Percentiles rank a stretch among this genome's conserved stretches.
phyloP scores from a whole-genome alignment of 2,329 filamentous ascomycete species.

The Dothistroma septosporum region DNA sequence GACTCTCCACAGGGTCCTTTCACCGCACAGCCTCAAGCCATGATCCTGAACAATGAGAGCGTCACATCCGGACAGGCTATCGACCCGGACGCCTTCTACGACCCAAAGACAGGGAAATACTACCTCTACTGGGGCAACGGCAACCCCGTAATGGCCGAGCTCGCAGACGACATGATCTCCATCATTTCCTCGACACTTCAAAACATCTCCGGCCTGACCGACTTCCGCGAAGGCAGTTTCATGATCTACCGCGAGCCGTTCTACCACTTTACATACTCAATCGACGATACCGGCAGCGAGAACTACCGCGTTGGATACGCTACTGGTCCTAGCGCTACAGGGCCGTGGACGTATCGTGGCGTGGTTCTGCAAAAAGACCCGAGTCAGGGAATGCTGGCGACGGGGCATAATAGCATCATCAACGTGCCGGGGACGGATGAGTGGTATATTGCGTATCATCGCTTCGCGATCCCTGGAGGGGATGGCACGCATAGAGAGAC shows the following conservation, averaged over 20 bases:
- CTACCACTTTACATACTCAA: constrained; percentile 50
- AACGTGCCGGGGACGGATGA: constrained; percentile 48
- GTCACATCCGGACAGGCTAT: constrained; percentile 28
- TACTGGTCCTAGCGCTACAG: constrained; percentile 37
- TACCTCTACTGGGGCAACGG: constrained; percentile 40
- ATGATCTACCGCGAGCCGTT: constrained; percentile 44
- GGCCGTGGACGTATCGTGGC: constrained; percentile 46
- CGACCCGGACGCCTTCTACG: constrained; percentile 27
- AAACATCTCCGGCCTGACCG: constrained; percentile 37
- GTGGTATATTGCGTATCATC: constrained; percentile 51
- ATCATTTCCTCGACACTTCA: constrained; percentile 38
- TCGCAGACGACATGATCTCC: constrained; percentile 46
- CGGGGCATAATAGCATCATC: constrained; percentile 46
- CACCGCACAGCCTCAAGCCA: constrained; percentile 24
- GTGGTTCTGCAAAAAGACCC: constrained; percentile 44
- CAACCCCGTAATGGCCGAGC: constrained; percentile 40
- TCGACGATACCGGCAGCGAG: constrained; percentile 46
- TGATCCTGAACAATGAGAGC: constrained; percentile 29
- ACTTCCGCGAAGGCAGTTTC: constrained; percentile 46
- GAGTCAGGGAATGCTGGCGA: constrained; percentile 43
- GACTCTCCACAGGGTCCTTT: constrained; percentile 27
- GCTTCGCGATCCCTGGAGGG: constrained; percentile 46
- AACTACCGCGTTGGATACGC: constrained; percentile 50
- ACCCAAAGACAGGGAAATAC: constrained; percentile 26
- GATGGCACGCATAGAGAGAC: constrained; percentile 45